Conservation (phyloP, 2,329 filamentous ascomycete species). For the Lasiodiplodia sp. region DNA sequence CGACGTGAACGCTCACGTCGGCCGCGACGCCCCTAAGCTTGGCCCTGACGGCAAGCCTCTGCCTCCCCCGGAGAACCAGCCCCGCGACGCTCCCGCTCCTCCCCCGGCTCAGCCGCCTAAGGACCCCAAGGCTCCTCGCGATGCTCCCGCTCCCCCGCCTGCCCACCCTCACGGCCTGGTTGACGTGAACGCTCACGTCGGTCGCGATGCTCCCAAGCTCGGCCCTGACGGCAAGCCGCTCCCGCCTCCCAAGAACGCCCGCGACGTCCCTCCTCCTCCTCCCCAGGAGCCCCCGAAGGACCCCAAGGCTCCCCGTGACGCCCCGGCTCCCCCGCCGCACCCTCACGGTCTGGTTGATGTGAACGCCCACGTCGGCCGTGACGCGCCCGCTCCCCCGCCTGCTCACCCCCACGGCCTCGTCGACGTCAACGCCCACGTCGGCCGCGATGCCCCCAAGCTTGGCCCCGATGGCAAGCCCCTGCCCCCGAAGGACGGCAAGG, state of each 20-base stretch:
- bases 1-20: neutral
- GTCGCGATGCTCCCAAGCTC: neutral
- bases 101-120: neutral
- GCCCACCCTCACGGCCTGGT: neutral
- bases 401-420: neutral
- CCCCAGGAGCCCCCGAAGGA: neutral
- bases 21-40: neutral
- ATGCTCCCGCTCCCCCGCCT: neutral
- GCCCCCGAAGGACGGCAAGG: neutral
- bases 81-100: neutral
- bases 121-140: neutral
- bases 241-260: neutral
- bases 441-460: neutral
- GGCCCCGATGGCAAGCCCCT: neutral
- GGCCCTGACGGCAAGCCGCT: neutral
- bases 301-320: neutral
- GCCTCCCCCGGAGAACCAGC: neutral
- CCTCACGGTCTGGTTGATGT: slow-evolving; percentile 7
- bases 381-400: neutral
- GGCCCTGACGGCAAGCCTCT: neutral
- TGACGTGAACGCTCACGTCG: neutral
- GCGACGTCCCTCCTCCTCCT: neutral
- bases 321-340: slow-evolving; percentile 3
- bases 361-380: slow-evolving; percentile 6
- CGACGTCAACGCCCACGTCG: neutral